Conservation (phyloP, 768 basidiomycete species). For the Tylopilus cervinicoccineus region DNA sequence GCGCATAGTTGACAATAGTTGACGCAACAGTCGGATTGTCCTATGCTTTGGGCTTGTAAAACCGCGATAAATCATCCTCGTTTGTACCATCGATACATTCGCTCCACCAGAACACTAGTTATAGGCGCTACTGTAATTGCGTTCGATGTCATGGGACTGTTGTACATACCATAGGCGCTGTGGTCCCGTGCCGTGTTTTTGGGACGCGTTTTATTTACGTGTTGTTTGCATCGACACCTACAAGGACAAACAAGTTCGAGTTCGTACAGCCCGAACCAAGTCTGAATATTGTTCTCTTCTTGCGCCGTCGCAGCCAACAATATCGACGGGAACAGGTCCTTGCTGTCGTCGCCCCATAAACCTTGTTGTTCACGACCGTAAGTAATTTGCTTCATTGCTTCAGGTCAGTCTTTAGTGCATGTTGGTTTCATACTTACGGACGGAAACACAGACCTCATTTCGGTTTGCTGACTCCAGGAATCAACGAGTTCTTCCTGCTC, state of each 20-base stretch:
- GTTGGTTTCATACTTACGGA: neutral
- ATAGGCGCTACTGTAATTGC: conserved; percentile 5
- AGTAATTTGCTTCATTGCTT: conserved; percentile 22
- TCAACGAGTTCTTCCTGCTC: conserved; percentile 23
- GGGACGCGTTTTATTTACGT: conserved; percentile 28
- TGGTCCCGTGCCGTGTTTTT: conserved; percentile 22
- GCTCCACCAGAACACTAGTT: neutral
- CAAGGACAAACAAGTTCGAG: conserved; percentile 34
- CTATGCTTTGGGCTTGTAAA: too few species aligned
- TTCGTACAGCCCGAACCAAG: conserved; percentile 13
- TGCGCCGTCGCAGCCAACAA: conserved; percentile 18
- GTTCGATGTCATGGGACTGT: neutral
- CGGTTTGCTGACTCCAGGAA: conserved; percentile 19
- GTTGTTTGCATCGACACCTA: conserved; percentile 26
- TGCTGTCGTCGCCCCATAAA: conserved; percentile 20
- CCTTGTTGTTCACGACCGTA: conserved; percentile 21
- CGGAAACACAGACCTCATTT: conserved; percentile 7
- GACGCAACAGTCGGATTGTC: too few species aligned
- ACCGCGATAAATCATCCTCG: too few species aligned
- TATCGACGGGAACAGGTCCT: conserved; percentile 16
- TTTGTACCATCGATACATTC: neutral
- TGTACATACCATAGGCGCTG: neutral
- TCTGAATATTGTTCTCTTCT: conserved; percentile 19
- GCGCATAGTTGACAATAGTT: too few species aligned
- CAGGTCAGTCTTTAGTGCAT: conserved; percentile 17